These are phyloP conservation scores for Rhodotorula babjevae DNA, from an alignment of 768 basidiomycete species.

Conservation along the genomic window DNA sequence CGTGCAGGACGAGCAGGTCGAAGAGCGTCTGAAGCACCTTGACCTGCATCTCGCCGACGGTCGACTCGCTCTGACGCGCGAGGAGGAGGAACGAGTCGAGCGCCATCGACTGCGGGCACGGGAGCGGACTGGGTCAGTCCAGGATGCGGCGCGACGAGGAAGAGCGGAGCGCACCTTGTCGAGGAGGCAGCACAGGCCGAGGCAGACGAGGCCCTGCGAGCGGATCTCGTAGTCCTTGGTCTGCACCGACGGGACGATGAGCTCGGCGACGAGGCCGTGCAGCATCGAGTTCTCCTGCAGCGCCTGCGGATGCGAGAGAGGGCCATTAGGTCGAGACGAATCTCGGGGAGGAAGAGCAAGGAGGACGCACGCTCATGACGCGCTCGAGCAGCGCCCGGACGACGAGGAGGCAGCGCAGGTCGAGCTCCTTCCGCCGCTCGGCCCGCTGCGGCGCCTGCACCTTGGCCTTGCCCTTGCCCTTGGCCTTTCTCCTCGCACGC, in stretches of 20 bases:
- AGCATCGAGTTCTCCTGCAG: conserved; percentile 64
- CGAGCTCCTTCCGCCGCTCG: conserved; percentile 60
- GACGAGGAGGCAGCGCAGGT: conserved; percentile 68
- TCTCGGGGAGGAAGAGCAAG: background rate
- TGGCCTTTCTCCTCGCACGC: background rate
- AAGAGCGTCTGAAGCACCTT: conserved; percentile 73
- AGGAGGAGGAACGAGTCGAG: conserved; percentile 71
- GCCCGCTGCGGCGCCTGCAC: conserved; percentile 53
- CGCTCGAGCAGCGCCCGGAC: conserved; percentile 81
- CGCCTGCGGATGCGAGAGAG: conserved; percentile 41
- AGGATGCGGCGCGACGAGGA: background rate
- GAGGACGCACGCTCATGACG: conserved; percentile 62
- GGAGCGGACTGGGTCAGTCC: conserved; percentile 40
- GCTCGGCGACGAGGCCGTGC: conserved; percentile 65
- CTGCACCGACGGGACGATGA: conserved; percentile 85
- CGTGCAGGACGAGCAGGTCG: conserved; percentile 81
- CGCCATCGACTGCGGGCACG: conserved; percentile 47
- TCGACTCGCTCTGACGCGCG: conserved; percentile 64
- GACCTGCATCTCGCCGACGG: conserved; percentile 55
- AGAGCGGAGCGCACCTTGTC: conserved; percentile 56
- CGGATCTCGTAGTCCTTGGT: conserved; percentile 76
- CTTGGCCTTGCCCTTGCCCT: conserved; percentile 29
- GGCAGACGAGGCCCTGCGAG: conserved; percentile 70
- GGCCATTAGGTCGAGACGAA: no score
- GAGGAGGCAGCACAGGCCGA: conserved; percentile 81